A percentile compares a stretch with the other conserved stretches of the same genome.
These are phyloP conservation scores for Aspergillus quadrilineatus DNA, from an alignment of 2,329 filamentous ascomycete genomes.

Conservation along the genomic window DNA sequence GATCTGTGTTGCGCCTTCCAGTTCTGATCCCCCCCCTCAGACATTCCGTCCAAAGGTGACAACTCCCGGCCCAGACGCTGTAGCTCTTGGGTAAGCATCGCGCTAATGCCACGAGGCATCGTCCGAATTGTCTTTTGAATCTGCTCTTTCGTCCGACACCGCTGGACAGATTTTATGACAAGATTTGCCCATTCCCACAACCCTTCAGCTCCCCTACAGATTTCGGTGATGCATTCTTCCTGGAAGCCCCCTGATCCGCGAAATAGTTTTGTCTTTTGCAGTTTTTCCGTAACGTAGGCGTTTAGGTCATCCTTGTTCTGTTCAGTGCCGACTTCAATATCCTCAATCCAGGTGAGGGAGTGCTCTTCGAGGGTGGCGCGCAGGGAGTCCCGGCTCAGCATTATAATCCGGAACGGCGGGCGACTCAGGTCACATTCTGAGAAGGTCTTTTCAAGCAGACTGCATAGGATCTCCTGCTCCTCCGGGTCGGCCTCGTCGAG, in stretches of 20 bases:
- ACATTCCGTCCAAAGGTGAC: background rate
- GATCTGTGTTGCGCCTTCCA: background rate
- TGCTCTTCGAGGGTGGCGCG: conserved; percentile 11
- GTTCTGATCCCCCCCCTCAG: background rate
- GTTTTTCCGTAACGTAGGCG: conserved; percentile 13
- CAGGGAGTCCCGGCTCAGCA: conserved; percentile 14
- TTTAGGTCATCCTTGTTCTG: conserved; percentile 19
- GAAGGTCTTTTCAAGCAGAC: conserved; percentile 1
- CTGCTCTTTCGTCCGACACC: conserved; percentile 19
- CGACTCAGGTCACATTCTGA: background rate
- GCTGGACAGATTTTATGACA: conserved; percentile 15
- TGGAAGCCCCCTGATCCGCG: conserved; percentile 8
- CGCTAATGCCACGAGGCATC: conserved; percentile 17
- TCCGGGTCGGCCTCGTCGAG: background rate
- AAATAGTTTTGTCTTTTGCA: conserved; percentile 16
- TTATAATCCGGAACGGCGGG: conserved; percentile 1
- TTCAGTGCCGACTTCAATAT: conserved; percentile 15
- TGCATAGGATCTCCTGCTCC: conserved; percentile 6
- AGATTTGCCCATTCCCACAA: conserved; percentile 20
- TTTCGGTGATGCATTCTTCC: conserved; percentile 10
- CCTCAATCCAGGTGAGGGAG: conserved; percentile 12
- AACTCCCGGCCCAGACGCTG: conserved; percentile 14
- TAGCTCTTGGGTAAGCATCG: conserved; percentile 13
- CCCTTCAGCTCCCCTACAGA: conserved; percentile 12
- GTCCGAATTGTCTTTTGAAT: conserved; percentile 14